Evolutionary conservation across 2,329 filamentous ascomycete species (phyloP).

Genomic region (Byssochlamys sp.): DNA sequence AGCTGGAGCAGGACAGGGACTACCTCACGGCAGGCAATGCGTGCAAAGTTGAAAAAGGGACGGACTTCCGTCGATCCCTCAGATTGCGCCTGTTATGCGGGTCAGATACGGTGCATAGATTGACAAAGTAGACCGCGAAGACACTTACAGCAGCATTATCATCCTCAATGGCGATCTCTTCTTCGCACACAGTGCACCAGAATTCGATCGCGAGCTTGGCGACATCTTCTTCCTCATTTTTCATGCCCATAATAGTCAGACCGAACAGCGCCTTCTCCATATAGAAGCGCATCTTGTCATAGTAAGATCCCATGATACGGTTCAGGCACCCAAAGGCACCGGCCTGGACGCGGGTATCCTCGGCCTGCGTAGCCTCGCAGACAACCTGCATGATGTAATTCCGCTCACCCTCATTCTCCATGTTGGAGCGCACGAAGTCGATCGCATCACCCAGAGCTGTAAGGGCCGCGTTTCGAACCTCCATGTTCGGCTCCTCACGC

Average conservation of each 20-base stretch:
- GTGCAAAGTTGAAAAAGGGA: slow-evolving; percentile 90
- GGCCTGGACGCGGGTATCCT: slow-evolving; percentile 84
- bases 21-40: slow-evolving; percentile 85
- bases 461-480: slow-evolving; percentile 87
- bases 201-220: slow-evolving; percentile 97
- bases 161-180: slow-evolving; percentile 95
- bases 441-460: slow-evolving; percentile 90
- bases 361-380: slow-evolving; percentile 93
- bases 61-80: slow-evolving; percentile 76
- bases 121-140: slow-evolving; percentile 20
- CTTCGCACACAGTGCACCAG: slow-evolving; percentile 99
- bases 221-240: slow-evolving; percentile 93
- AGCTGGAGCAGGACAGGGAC: slow-evolving; percentile 81
- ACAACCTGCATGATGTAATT: slow-evolving; percentile 99
- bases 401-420: slow-evolving; percentile 95
- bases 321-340: slow-evolving; percentile 95
- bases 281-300: slow-evolving; percentile 99
- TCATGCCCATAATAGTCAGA: slow-evolving; percentile 95
- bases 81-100: slow-evolving; percentile 39
- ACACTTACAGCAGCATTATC: slow-evolving; percentile 69
- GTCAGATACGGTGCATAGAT: not conserved
- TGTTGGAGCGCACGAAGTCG: slow-evolving; percentile 96
- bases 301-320: slow-evolving; percentile 97
- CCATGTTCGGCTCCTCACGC: slow-evolving; percentile 85
- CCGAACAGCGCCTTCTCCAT: slow-evolving; percentile 99